Base-by-base conservation (phyloP, 176 grass and related monocot genomes). In the Oryza meridionalis region DNA sequence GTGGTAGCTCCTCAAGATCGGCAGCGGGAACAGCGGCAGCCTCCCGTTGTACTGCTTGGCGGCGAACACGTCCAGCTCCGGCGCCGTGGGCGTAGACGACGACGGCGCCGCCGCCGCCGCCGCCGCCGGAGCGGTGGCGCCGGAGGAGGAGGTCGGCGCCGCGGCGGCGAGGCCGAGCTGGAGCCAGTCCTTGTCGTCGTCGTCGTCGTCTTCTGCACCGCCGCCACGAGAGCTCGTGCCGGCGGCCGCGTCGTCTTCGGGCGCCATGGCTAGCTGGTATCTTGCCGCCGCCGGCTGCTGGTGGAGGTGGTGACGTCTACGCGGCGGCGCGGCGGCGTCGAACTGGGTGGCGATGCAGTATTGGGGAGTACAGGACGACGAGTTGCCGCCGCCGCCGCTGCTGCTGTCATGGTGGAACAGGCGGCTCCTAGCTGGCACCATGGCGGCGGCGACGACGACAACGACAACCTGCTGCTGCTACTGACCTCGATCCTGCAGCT, bases 401-500 rank as follows among this genome's bases (percentile, higher is more conserved):
- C 50, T 86, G 77, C 49, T 37, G 21, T 91, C 81, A 87, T 91
- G 89, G 70, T 61, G 81, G 55, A 80, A 25, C 72, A 90, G 75
- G 70, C 80, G 79, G 66, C 80, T 95, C 43, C 87, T 84, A 75
- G 91, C 86, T 43, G 95, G 92, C 22, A 93, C 87, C 96, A 98
- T 95, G 77, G 76, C 80, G 61, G 61, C 68, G 24, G 2, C 13
- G 7, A 9, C 51, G 72, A 75, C 67, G 42, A 61, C 58, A 7
- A 9, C 51, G 5, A 55, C 51, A 6, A 21, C 16, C 51, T 55
- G 29, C 82, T 85, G 73, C 67, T 44, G 15, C 5, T 80, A 3
- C 40, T 78, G 79, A 58, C 79, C 59, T 86, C 69, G 80, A 24
- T 70, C 62, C 15, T 62, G 38, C 53, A 58, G 19, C 40, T 17